Evolutionary conservation across 306 rosid genomes (phyloP).

Genomic region (Prosopis cineraria): DNA sequence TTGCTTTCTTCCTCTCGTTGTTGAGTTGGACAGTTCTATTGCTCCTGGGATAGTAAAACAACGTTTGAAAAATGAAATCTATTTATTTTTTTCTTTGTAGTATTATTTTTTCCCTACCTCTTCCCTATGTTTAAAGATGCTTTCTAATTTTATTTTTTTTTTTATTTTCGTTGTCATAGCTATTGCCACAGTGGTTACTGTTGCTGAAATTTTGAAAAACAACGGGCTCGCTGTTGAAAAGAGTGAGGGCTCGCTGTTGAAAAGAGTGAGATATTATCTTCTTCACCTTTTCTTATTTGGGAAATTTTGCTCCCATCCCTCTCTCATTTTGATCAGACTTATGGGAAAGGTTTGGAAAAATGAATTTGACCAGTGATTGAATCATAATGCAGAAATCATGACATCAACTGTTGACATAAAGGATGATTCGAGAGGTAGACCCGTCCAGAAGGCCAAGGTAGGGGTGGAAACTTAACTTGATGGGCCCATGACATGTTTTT

Average conservation of each 20-base stretch:
- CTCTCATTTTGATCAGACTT: not conserved
- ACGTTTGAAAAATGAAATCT: not conserved
- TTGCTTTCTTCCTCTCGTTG: not conserved
- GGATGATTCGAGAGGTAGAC: constrained; percentile 70
- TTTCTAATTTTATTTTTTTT: constrained; percentile 26
- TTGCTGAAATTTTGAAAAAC: constrained; percentile 82
- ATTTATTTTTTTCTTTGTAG: not conserved
- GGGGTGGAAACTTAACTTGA: constrained; percentile 15
- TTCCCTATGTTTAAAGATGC: not conserved
- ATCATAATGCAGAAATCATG: constrained; percentile 51
- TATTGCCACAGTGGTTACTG: constrained; percentile 78
- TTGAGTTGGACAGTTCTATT: not conserved
- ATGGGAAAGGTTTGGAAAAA: not conserved
- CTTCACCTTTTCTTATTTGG: not conserved
- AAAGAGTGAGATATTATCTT: constrained; percentile 53
- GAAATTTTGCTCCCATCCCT: not conserved
- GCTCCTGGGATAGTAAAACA: not conserved
- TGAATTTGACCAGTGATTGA: constrained; percentile 2
- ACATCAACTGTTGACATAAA: constrained; percentile 75
- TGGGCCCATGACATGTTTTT: not conserved
- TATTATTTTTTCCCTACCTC: not conserved
- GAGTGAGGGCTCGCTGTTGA: constrained; percentile 80
- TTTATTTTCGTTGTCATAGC: constrained; percentile 47
- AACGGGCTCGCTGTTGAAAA: constrained; percentile 78
- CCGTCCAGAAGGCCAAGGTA: constrained; percentile 84